Conservation (phyloP, 768 basidiomycete species). For the Hydnomerulius pinastri region DNA sequence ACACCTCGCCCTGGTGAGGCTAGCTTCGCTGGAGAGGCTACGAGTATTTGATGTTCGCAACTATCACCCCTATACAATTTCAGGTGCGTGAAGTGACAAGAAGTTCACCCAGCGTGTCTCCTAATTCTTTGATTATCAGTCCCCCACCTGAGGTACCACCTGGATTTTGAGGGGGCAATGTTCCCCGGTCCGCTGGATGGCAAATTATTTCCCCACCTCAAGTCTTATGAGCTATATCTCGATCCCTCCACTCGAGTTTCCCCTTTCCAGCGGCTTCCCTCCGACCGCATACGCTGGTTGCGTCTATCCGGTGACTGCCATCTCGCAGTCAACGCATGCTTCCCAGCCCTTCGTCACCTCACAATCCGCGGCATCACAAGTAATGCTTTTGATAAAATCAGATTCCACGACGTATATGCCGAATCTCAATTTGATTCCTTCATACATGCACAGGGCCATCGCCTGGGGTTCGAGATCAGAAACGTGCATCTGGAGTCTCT, state of each 20-base stretch:
- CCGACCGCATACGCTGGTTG: slow-evolving; percentile 27
- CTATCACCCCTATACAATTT: slow-evolving; percentile 22
- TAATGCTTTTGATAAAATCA: slow-evolving; percentile 36
- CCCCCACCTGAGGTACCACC: slow-evolving; percentile 19
- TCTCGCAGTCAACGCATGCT: slow-evolving; percentile 11
- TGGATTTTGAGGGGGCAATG: slow-evolving; percentile 41
- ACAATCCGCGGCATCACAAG: slow-evolving; percentile 35
- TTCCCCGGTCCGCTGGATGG: slow-evolving; percentile 25
- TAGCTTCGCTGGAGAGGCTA: slow-evolving; percentile 28
- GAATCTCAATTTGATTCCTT: slow-evolving; percentile 36
- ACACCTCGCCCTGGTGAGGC: slow-evolving; percentile 28
- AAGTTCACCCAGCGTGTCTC: neutral
- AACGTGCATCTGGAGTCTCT: slow-evolving; percentile 37
- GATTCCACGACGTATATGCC: slow-evolving; percentile 28
- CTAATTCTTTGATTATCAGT: slow-evolving; percentile 11
- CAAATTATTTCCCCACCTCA: slow-evolving; percentile 14
- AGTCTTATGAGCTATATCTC: slow-evolving; percentile 36
- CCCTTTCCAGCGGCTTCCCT: slow-evolving; percentile 31
- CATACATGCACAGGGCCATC: slow-evolving; percentile 33
- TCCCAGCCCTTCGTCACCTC: slow-evolving; percentile 28
- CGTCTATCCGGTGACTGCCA: slow-evolving; percentile 38
- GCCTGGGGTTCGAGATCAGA: slow-evolving; percentile 39
- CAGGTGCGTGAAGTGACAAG: slow-evolving; percentile 4
- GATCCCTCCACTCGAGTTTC: slow-evolving; percentile 28
- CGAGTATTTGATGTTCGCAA: slow-evolving; percentile 36